These are phyloP conservation scores for Panellus pusillus DNA, from an alignment of 768 basidiomycete species.

Conservation along the genomic window DNA sequence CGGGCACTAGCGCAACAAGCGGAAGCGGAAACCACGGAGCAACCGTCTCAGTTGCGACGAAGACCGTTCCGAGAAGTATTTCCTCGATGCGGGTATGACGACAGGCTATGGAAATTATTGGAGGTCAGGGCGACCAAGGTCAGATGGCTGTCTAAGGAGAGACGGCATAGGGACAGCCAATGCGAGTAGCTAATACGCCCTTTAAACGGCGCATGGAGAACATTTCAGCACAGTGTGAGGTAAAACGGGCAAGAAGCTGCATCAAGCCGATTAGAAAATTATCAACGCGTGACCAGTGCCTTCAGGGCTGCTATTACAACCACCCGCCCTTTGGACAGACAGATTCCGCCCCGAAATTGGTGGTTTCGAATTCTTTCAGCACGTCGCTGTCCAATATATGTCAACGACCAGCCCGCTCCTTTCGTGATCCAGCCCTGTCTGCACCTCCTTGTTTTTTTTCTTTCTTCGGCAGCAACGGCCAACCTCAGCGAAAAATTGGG, in stretches of 20 bases:
- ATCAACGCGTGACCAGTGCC: too few species aligned
- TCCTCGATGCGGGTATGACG: slow-evolving; percentile 12
- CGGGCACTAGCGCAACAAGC: neutral
- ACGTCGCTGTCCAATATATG: slow-evolving; percentile 11
- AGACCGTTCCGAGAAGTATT: slow-evolving; percentile 12
- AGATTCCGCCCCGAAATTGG: neutral
- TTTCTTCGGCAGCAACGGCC: slow-evolving; percentile 13
- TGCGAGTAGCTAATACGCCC: slow-evolving; percentile 4
- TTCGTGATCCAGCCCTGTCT: slow-evolving; percentile 25
- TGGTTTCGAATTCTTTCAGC: neutral
- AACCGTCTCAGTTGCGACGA: neutral
- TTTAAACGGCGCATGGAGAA: too few species aligned
- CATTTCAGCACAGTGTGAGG: too few species aligned
- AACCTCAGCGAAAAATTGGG: neutral
- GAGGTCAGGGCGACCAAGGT: slow-evolving; percentile 12
- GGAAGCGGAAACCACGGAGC: neutral
- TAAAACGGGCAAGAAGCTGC: too few species aligned
- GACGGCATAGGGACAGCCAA: slow-evolving; percentile 11
- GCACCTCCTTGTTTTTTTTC: neutral
- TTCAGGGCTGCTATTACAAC: too few species aligned
- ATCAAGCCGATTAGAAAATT: too few species aligned
- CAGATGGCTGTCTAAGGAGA: slow-evolving; percentile 12
- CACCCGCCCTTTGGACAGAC: neutral
- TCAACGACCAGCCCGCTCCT: slow-evolving; percentile 21
- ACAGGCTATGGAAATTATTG: slow-evolving; percentile 15